phyloP scores from a whole-genome alignment of 192 early-diverging fungal genomes.

The Gaertneriomyces sp. region DNA sequence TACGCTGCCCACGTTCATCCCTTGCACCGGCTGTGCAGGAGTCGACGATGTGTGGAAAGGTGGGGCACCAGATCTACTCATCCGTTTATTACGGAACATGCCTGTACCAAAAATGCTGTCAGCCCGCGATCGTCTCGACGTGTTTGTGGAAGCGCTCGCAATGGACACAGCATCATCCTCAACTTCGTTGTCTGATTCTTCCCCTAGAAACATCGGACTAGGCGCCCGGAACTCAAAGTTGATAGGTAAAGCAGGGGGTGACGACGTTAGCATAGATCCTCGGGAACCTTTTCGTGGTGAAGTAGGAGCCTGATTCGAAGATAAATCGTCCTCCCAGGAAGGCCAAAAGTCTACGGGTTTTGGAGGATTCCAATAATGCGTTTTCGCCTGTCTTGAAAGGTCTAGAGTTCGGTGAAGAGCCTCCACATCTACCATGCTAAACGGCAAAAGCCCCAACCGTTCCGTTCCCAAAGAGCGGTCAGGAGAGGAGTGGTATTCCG shows the following conservation, averaged over 20 bases:
- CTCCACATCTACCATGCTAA: slow-evolving; percentile 23
- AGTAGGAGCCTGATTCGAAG: slow-evolving; percentile 5
- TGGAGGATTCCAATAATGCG: slow-evolving; percentile 33
- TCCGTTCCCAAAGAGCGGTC: no score
- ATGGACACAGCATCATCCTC: slow-evolving; percentile 33
- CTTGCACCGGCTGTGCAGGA: no score
- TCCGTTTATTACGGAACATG: slow-evolving; percentile 17
- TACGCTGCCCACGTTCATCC: not conserved
- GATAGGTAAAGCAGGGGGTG: not conserved
- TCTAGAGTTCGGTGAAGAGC: slow-evolving; percentile 25
- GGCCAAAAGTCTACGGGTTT: slow-evolving; percentile 42
- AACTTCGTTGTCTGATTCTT: slow-evolving; percentile 34
- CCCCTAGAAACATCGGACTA: slow-evolving; percentile 41
- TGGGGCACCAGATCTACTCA: slow-evolving; percentile 17
- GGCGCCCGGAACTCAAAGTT: slow-evolving; percentile 33
- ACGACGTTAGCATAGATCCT: slow-evolving; percentile 15
- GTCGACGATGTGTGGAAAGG: not conserved
- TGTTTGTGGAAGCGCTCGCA: slow-evolving; percentile 23
- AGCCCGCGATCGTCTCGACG: slow-evolving; percentile 20
- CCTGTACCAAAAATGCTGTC: slow-evolving; percentile 7
- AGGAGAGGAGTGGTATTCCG: no score
- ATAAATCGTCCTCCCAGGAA: slow-evolving; percentile 28
- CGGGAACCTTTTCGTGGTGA: slow-evolving; percentile 17
- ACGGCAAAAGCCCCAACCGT: not conserved
- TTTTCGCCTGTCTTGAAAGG: slow-evolving; percentile 42